These are phyloP conservation scores for Schizothecium vesticola DNA, from an alignment of 495 filamentous ascomycete genomes.

Conservation along the genomic window DNA sequence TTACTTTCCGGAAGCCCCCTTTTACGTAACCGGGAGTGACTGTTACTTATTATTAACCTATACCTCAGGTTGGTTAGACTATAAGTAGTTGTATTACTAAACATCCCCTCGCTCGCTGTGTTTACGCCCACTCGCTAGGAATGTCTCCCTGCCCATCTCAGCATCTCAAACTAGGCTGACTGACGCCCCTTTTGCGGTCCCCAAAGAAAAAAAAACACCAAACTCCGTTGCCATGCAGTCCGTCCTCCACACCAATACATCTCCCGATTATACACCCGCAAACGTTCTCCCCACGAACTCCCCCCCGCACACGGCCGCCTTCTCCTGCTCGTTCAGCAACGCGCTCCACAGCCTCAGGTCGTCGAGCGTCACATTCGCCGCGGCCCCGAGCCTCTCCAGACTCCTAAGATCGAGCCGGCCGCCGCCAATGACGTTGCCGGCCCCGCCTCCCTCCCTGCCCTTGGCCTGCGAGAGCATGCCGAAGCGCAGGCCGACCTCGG, in stretches of 20 bases:
- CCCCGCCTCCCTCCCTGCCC: constrained; percentile 19
- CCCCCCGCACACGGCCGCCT: constrained; percentile 41
- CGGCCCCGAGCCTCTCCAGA: constrained; percentile 12
- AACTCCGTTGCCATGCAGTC: constrained; percentile 6
- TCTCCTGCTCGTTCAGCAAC: constrained; percentile 35
- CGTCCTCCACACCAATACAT: neutral
- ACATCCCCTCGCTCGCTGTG: neutral
- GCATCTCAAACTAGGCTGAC: neutral
- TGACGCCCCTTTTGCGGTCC: neutral
- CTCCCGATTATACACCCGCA: constrained; percentile 22
- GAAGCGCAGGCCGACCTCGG: constrained; percentile 84
- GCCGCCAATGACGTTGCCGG: constrained; percentile 15
- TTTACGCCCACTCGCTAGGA: neutral
- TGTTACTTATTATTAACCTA: too few relatives aligned
- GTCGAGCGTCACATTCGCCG: constrained; percentile 37
- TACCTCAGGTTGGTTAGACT: too few relatives aligned
- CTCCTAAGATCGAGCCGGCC: constrained; percentile 20
- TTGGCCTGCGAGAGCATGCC: constrained; percentile 58
- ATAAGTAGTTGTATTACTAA: too few relatives aligned
- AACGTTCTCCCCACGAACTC: constrained; percentile 40
- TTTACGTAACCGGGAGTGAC: too few relatives aligned
- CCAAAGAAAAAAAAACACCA: neutral
- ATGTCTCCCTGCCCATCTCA: neutral
- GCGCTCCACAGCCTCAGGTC: constrained; percentile 33
- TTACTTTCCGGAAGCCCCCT: too few relatives aligned